A percentile compares a stretch with the other conserved stretches of the same genome.
Conservation (phyloP, 108 stramenopile genomes). For the Nannochloropsis gaditana region DNA sequence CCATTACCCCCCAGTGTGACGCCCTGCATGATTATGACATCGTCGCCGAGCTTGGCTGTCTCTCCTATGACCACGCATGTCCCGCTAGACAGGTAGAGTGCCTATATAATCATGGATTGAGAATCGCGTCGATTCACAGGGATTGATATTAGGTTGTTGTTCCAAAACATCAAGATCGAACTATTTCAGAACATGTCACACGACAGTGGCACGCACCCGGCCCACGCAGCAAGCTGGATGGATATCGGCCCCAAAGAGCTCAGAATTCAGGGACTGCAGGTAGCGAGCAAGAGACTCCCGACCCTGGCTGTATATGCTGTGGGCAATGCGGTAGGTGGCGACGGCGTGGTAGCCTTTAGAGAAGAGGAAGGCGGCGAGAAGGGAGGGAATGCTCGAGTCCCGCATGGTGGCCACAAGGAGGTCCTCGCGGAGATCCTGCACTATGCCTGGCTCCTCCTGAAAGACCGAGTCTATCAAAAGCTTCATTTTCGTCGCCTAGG, state of each 20-base stretch:
- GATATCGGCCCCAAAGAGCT: slow-evolving; percentile 76
- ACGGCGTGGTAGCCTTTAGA: slow-evolving; percentile 53
- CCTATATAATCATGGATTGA: background rate
- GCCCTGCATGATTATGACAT: slow-evolving; percentile 71
- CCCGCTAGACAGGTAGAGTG: slow-evolving; percentile 32
- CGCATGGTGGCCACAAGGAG: slow-evolving; percentile 36
- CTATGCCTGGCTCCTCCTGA: slow-evolving; percentile 30
- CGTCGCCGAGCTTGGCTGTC: slow-evolving; percentile 77
- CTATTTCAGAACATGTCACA: background rate
- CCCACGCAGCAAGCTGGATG: slow-evolving; percentile 82
- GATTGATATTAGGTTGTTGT: background rate
- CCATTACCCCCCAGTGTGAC: slow-evolving; percentile 87
- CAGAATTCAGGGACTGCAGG: slow-evolving; percentile 69
- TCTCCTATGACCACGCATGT: slow-evolving; percentile 80
- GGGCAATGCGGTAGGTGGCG: slow-evolving; percentile 45
- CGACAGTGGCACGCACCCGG: slow-evolving; percentile 26
- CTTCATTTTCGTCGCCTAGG: slow-evolving; percentile 23
- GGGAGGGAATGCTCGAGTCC: slow-evolving; percentile 28
- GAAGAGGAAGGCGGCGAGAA: slow-evolving; percentile 46
- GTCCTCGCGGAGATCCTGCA: slow-evolving; percentile 29
- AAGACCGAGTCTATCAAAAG: slow-evolving; percentile 36
- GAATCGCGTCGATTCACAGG: background rate
- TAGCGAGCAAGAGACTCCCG: slow-evolving; percentile 59
- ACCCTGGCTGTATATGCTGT: slow-evolving; percentile 35
- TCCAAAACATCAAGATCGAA: background rate